A percentile compares a stretch with the other conserved stretches of the same genome.
These are phyloP conservation scores for Jackrogersella minutella DNA, from an alignment of 495 filamentous ascomycete species.

Conservation along the genomic window DNA sequence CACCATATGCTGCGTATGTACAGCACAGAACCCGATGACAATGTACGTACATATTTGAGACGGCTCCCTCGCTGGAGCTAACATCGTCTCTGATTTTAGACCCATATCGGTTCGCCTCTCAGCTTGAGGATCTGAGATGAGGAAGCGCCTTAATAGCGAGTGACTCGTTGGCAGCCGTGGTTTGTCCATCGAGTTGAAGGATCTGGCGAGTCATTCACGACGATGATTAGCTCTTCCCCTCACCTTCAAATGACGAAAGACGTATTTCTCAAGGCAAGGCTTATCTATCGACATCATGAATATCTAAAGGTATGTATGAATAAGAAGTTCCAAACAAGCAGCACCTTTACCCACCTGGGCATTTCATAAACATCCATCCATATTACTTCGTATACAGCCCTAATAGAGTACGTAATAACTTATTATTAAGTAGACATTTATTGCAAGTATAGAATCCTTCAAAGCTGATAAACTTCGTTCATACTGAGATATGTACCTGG, in stretches of 20 bases:
- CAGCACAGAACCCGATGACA: background rate
- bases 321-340: background rate
- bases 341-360: too few relatives aligned
- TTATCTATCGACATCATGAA: background rate
- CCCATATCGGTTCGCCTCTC: background rate
- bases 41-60: background rate
- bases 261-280: background rate
- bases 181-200: background rate
- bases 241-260: background rate
- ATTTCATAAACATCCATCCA: too few relatives aligned
- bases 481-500: slow-evolving; percentile 2
- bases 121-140: slow-evolving; percentile 1
- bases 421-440: background rate
- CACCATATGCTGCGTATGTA: background rate
- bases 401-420: background rate
- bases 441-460: slow-evolving; percentile 2
- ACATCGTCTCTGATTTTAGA: background rate
- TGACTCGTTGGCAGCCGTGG: background rate
- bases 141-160: background rate
- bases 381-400: background rate
- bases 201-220: background rate
- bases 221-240: background rate
- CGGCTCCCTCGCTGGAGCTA: background rate
- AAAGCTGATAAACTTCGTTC: slow-evolving; percentile 1
- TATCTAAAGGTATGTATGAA: too few relatives aligned